Percentiles rank a stretch among this genome's conserved stretches.
These are phyloP conservation scores for Melastoma candidum DNA, from an alignment of 441 rosid genomes.

Conservation along the genomic window DNA sequence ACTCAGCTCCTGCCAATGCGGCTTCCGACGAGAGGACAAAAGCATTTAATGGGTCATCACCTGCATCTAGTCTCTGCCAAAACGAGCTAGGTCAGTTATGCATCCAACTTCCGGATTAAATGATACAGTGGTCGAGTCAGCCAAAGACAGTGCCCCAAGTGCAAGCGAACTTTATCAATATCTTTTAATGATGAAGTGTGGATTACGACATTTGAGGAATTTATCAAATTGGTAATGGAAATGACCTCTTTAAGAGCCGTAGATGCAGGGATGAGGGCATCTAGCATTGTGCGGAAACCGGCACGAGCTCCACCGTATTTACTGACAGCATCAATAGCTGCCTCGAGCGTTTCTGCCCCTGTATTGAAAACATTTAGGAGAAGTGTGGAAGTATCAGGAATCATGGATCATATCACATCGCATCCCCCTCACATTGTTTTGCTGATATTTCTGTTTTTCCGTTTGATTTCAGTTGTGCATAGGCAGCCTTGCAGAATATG, in stretches of 20 bases:
- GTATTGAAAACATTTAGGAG: conserved; percentile 18
- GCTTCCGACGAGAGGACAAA: conserved; percentile 78
- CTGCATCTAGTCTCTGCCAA: conserved; percentile 61
- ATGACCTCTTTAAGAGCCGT: conserved; percentile 64
- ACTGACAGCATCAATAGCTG: conserved; percentile 77
- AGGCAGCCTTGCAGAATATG: conserved; percentile 87
- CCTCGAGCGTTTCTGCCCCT: conserved; percentile 89
- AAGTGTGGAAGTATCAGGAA: neutral
- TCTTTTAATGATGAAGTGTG: no score
- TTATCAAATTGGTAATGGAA: conserved; percentile 1
- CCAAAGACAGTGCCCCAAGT: no score
- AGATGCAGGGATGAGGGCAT: conserved; percentile 93
- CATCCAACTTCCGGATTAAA: no score
- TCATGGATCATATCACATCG: conserved; percentile 6
- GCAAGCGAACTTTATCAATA: no score
- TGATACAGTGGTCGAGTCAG: no score
- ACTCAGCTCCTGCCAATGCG: conserved; percentile 82
- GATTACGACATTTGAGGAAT: conserved; percentile 1
- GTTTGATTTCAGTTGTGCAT: conserved; percentile 59
- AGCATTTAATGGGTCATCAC: conserved; percentile 59
- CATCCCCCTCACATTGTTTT: conserved; percentile 55
- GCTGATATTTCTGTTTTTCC: conserved; percentile 40
- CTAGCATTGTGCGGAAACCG: conserved; percentile 83
- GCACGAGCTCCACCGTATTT: conserved; percentile 91
- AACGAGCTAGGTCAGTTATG: conserved; percentile 8